phyloP scores from a whole-genome alignment of 176 grass and related monocot species.

The Rhynchospora tenuis region DNA sequence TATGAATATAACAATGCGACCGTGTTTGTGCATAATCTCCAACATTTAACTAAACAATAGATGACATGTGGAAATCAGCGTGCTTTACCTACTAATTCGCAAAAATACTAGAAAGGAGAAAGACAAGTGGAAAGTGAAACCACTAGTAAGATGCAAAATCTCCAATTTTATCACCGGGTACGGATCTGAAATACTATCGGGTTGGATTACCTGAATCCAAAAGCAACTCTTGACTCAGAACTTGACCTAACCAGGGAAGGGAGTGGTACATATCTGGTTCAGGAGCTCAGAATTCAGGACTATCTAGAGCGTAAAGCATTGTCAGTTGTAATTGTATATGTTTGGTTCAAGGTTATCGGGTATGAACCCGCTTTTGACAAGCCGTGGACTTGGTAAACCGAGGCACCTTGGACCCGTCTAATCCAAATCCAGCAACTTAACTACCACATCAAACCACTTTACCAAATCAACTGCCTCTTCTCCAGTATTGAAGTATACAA shows the following conservation, averaged over 20 bases:
- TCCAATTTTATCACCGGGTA: neutral
- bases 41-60: neutral
- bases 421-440: neutral
- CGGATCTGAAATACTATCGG: too few species aligned
- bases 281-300: too few species aligned
- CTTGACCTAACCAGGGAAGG: too few species aligned
- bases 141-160: neutral
- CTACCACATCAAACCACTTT: neutral
- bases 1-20: neutral
- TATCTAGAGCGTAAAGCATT: too few species aligned
- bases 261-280: too few species aligned
- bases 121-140: neutral
- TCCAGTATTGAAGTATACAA: neutral
- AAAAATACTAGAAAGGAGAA: neutral
- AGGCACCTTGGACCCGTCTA: neutral
- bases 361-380: neutral
- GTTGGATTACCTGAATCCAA: too few species aligned
- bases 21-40: neutral
- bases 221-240: too few species aligned
- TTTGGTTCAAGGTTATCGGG: too few species aligned
- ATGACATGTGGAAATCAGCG: neutral
- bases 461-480: neutral
- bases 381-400: neutral
- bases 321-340: too few species aligned
- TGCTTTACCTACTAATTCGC: neutral